Evolutionary conservation across 2,329 filamentous ascomycete species (phyloP).

Genomic region (Coleophoma crateriformis): DNA sequence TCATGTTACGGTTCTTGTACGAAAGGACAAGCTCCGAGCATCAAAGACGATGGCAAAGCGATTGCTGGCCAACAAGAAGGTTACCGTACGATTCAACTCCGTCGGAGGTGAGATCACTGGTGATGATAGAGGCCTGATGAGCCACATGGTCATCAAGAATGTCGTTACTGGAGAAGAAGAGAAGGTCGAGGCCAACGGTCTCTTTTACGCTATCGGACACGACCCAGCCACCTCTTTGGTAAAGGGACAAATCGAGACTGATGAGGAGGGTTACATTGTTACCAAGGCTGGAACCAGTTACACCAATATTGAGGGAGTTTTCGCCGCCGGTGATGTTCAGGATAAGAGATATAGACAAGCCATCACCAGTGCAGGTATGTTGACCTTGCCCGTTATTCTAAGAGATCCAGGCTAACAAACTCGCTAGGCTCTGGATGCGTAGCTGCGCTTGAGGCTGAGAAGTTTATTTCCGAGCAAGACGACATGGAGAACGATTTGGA

Average conservation of each 20-base stretch:
- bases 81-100: conserved; percentile 83
- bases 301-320: conserved; percentile 87
- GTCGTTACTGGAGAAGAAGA: conserved; percentile 69
- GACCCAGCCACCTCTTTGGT: conserved; percentile 89
- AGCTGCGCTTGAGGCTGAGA: conserved; percentile 93
- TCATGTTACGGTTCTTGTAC: conserved; percentile 90
- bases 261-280: conserved; percentile 84
- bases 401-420: conserved; percentile 12
- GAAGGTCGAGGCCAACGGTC: conserved; percentile 81
- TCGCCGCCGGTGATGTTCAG: conserved; percentile 95
- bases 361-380: conserved; percentile 90
- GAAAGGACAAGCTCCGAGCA: conserved; percentile 79
- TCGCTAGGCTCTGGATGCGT: conserved; percentile 79
- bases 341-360: conserved; percentile 98
- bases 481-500: conserved; percentile 25
- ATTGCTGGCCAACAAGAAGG: conserved; percentile 77
- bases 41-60: conserved; percentile 89
- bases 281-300: conserved; percentile 84
- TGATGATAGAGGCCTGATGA: conserved; percentile 82
- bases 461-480: conserved; percentile 69
- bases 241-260: conserved; percentile 83
- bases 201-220: conserved; percentile 97
- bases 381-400: neutral
- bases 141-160: conserved; percentile 78
- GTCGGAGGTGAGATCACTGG: conserved; percentile 80